Evolutionary conservation across 2,329 filamentous ascomycete species (phyloP).

Genomic region (Zymoseptoria crescenta): DNA sequence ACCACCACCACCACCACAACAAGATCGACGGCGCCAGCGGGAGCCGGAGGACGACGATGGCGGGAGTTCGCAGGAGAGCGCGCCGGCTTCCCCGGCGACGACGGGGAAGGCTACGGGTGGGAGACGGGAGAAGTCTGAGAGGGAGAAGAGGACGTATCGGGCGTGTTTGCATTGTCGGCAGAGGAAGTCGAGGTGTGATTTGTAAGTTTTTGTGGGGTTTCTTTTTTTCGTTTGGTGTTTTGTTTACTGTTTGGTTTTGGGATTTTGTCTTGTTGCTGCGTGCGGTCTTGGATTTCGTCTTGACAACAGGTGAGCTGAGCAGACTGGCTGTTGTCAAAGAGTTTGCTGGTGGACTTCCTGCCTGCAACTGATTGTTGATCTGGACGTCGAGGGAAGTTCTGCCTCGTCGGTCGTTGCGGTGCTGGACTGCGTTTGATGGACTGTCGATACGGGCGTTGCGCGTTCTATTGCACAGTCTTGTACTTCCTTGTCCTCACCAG

Average conservation of each 20-base stretch:
- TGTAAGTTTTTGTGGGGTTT: constrained; percentile 17
- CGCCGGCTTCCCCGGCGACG: constrained; percentile 1
- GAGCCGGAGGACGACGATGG: neutral
- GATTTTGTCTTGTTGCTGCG: neutral
- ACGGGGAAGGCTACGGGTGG: constrained; percentile 1
- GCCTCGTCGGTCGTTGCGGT: constrained; percentile 2
- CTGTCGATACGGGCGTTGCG: neutral
- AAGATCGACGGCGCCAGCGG: neutral
- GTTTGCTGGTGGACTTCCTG: too few species aligned
- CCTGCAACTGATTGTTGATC: constrained; percentile 1
- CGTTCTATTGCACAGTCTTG: neutral
- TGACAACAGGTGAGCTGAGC: too few species aligned
- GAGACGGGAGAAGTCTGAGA: constrained; percentile 15
- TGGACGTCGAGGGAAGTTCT: neutral
- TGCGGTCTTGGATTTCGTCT: neutral
- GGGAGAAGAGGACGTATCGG: constrained; percentile 28
- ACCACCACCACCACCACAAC: too few species aligned
- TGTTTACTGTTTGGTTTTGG: neutral
- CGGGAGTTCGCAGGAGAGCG: neutral
- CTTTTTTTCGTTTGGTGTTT: neutral
- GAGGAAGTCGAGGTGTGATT: constrained; percentile 28
- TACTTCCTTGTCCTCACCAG: neutral
- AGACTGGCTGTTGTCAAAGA: too few species aligned
- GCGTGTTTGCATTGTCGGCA: constrained; percentile 28
- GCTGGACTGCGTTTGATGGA: neutral